These are phyloP conservation scores for Colletotrichum paranaense DNA, from an alignment of 2,329 filamentous ascomycete species.

Conservation along the genomic window DNA sequence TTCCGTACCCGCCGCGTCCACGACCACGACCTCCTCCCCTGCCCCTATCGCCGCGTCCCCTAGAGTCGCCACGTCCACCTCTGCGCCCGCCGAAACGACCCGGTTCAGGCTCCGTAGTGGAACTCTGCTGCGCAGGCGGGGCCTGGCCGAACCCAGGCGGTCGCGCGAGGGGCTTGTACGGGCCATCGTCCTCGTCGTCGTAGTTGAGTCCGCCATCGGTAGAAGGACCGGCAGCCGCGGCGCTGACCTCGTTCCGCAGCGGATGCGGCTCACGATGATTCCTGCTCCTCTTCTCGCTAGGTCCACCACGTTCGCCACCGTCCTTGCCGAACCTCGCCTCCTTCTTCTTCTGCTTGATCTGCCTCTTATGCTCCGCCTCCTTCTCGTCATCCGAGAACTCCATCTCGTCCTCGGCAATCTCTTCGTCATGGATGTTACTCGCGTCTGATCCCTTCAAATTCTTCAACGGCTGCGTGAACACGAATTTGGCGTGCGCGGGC, in stretches of 20 bases:
- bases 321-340: slow-evolving; percentile 51
- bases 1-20: slow-evolving; percentile 49
- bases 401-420: slow-evolving; percentile 84
- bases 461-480: slow-evolving; percentile 87
- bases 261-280: slow-evolving; percentile 51
- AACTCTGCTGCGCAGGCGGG: slow-evolving; percentile 57
- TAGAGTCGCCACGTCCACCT: slow-evolving; percentile 56
- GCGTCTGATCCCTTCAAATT: slow-evolving; percentile 90
- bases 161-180: slow-evolving; percentile 77
- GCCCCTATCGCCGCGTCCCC: slow-evolving; percentile 57
- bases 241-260: slow-evolving; percentile 51
- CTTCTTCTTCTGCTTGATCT: slow-evolving; percentile 74
- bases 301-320: slow-evolving; percentile 47
- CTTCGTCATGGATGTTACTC: slow-evolving; percentile 94
- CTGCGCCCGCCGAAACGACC: slow-evolving; percentile 46
- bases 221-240: slow-evolving; percentile 42
- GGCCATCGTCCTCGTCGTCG: slow-evolving; percentile 75
- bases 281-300: slow-evolving; percentile 35
- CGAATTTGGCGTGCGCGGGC: slow-evolving; percentile 80
- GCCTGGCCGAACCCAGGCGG: slow-evolving; percentile 71
- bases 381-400: slow-evolving; percentile 98
- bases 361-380: slow-evolving; percentile 83
- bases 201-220: slow-evolving; percentile 66
- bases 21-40: slow-evolving; percentile 51
- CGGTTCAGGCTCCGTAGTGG: slow-evolving; percentile 52